These are phyloP conservation scores for Grosmannia clavigera DNA, from an alignment of 2,329 filamentous ascomycete species.

Conservation along the genomic window DNA sequence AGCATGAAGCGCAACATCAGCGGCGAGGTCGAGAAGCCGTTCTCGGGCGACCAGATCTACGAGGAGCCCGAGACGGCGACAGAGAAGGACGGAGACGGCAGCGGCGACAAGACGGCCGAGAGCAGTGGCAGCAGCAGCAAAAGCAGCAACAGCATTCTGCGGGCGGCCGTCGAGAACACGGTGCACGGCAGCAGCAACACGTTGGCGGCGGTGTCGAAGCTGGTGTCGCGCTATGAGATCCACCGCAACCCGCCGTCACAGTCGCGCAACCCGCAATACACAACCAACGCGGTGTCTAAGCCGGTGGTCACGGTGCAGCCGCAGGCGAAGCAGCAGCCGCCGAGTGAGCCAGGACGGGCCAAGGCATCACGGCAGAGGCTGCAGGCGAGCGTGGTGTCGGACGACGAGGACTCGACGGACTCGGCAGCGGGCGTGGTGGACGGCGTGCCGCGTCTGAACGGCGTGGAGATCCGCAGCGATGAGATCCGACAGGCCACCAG, in stretches of 20 bases:
- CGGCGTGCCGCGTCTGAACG: constrained; percentile 54
- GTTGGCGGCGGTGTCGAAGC: constrained; percentile 18
- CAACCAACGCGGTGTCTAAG: constrained; percentile 40
- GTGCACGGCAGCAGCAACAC: constrained; percentile 37
- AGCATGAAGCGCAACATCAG: constrained; percentile 59
- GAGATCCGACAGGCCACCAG: constrained; percentile 86
- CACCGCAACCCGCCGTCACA: constrained; percentile 74
- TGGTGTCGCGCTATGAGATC: constrained; percentile 46
- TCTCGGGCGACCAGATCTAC: constrained; percentile 72
- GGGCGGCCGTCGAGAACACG: constrained; percentile 51
- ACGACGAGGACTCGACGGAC: neutral
- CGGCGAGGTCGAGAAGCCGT: constrained; percentile 52
- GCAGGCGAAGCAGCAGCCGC: neutral
- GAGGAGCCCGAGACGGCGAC: constrained; percentile 61
- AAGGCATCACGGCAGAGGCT: neutral
- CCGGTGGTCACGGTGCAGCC: too few relatives aligned
- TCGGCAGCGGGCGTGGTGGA: constrained; percentile 15
- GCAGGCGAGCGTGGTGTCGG: too few relatives aligned
- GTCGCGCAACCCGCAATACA: constrained; percentile 71
- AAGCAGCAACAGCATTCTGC: constrained; percentile 21
- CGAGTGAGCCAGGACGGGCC: neutral
- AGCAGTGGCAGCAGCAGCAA: constrained; percentile 8
- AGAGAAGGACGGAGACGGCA: constrained; percentile 6
- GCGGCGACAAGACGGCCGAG: neutral
- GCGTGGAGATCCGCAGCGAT: constrained; percentile 70